A percentile compares a stretch with the other conserved stretches of the same genome.
These are phyloP conservation scores for Aspergillus glaucus DNA, from an alignment of 2,329 filamentous ascomycete species.

Conservation along the genomic window DNA sequence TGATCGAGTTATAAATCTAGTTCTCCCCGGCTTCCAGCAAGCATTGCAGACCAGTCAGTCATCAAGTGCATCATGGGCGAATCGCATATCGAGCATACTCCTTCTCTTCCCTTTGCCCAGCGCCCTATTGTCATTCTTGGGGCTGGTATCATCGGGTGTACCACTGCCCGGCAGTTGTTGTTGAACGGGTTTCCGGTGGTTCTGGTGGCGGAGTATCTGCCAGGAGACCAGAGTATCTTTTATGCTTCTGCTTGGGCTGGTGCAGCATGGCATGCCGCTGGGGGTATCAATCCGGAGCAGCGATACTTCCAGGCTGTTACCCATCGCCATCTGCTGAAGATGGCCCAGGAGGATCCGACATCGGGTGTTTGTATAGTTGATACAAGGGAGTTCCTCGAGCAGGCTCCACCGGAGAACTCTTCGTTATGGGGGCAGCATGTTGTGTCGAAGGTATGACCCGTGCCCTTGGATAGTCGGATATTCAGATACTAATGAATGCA, in stretches of 20 bases:
- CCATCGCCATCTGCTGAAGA: constrained; percentile 28
- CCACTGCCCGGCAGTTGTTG: constrained; percentile 29
- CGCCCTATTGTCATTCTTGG: constrained; percentile 31
- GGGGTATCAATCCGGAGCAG: constrained; percentile 28
- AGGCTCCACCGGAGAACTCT: constrained; percentile 25
- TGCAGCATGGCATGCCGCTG: constrained; percentile 35
- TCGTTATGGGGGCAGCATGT: constrained; percentile 31
- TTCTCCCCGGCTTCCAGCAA: background rate
- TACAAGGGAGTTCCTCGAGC: constrained; percentile 30
- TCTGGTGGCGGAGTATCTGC: constrained; percentile 32
- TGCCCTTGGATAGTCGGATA: background rate
- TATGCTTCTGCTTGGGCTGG: constrained; percentile 37
- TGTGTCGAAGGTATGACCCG: constrained; percentile 24
- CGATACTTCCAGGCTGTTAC: constrained; percentile 31
- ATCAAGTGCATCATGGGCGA: background rate
- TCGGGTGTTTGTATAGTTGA: constrained; percentile 31
- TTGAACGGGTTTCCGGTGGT: constrained; percentile 29
- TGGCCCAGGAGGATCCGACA: constrained; percentile 28
- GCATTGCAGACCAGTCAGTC: too few relatives aligned
- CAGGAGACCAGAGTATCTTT: constrained; percentile 29
- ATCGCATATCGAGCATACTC: constrained; percentile 15
- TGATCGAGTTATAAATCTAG: background rate
- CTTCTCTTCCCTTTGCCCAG: constrained; percentile 24
- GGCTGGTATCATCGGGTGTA: constrained; percentile 37
- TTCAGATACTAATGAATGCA: constrained; percentile 8